These are phyloP conservation scores for Eucalyptus polybractea DNA, from an alignment of 345 rosid genomes.

Conservation along the genomic window DNA sequence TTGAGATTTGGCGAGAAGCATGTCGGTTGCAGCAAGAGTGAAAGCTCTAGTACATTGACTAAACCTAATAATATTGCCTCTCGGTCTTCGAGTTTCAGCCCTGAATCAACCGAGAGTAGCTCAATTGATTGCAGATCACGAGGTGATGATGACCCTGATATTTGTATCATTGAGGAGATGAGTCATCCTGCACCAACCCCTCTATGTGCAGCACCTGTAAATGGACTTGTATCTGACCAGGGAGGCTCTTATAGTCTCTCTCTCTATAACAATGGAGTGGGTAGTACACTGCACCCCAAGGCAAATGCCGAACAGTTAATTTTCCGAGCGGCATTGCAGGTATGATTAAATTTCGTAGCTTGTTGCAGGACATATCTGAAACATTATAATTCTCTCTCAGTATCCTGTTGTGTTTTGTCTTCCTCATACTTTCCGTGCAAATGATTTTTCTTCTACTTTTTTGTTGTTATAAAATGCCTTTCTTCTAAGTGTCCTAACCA, in stretches of 20 bases:
- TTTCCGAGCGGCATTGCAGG: slow-evolving; percentile 74
- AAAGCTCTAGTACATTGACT: slow-evolving; percentile 14
- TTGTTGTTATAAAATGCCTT: neutral
- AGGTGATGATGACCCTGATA: slow-evolving; percentile 60
- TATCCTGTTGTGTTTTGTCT: neutral
- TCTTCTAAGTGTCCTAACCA: neutral
- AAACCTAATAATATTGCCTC: slow-evolving; percentile 14
- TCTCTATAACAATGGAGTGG: slow-evolving; percentile 15
- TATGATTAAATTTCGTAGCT: slow-evolving; percentile 4
- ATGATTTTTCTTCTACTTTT: neutral
- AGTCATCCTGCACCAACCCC: slow-evolving; percentile 37
- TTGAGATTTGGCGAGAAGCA: slow-evolving; percentile 11
- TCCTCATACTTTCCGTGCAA: neutral
- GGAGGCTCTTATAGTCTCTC: slow-evolving; percentile 8
- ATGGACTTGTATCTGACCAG: neutral
- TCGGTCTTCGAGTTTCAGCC: slow-evolving; percentile 35
- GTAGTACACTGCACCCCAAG: slow-evolving; percentile 26
- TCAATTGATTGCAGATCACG: slow-evolving; percentile 41
- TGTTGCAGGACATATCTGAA: neutral
- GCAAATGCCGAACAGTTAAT: slow-evolving; percentile 38
- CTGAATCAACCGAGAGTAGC: slow-evolving; percentile 64
- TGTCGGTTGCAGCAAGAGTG: slow-evolving; percentile 12
- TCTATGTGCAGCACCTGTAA: slow-evolving; percentile 14
- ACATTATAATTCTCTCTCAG: neutral
- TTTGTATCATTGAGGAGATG: slow-evolving; percentile 67